Conservation (phyloP, 2,329 filamentous ascomycete genomes). For the Hypoxylon sp. region DNA sequence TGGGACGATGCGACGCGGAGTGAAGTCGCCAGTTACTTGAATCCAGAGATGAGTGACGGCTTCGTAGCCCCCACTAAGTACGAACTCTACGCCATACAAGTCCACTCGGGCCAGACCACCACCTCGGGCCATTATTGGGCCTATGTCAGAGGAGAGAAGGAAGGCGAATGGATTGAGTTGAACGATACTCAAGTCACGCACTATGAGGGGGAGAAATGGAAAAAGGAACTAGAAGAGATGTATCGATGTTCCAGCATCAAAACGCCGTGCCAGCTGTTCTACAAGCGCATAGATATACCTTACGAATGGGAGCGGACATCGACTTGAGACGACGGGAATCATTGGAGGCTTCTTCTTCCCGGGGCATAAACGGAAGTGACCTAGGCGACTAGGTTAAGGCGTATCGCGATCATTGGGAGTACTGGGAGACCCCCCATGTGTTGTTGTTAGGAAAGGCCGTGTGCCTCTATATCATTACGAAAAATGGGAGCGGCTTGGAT, state of each 20-base stretch:
- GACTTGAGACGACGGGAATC: slow-evolving; percentile 5
- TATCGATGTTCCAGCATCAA: background rate
- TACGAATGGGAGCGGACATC: background rate
- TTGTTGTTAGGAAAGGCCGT: background rate
- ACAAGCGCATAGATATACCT: slow-evolving; percentile 44
- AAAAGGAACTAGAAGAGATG: background rate
- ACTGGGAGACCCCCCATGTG: too few relatives aligned
- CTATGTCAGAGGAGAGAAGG: slow-evolving; percentile 65
- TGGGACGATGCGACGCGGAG: slow-evolving; percentile 5
- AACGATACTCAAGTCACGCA: slow-evolving; percentile 57
- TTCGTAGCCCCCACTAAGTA: slow-evolving; percentile 76
- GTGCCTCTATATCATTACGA: slow-evolving; percentile 1
- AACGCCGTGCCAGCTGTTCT: slow-evolving; percentile 43
- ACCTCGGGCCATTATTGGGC: slow-evolving; percentile 85
- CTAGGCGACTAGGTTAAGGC: too few relatives aligned
- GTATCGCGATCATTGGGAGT: too few relatives aligned
- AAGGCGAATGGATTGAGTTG: slow-evolving; percentile 61
- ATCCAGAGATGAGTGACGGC: slow-evolving; percentile 47
- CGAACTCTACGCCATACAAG: slow-evolving; percentile 86
- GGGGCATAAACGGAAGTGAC: background rate
- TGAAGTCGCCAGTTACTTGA: background rate
- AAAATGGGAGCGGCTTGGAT: background rate
- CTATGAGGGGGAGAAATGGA: background rate
- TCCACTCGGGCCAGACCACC: slow-evolving; percentile 77
- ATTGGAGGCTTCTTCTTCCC: background rate